These are phyloP conservation scores for Psilocybe azurescens DNA, from an alignment of 768 basidiomycete genomes.

Conservation along the genomic window DNA sequence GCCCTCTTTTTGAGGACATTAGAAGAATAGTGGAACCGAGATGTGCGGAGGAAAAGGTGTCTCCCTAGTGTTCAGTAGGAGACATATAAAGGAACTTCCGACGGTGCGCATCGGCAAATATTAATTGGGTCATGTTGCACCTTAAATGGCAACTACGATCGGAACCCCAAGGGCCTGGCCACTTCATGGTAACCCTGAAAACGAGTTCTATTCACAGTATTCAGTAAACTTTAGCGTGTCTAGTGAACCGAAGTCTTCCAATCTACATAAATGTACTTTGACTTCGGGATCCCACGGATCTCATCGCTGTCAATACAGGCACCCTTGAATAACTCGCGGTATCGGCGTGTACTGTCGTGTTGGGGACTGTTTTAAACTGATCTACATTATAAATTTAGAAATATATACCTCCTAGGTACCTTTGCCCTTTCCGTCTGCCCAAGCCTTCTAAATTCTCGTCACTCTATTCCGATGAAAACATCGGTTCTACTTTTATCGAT, in stretches of 20 bases:
- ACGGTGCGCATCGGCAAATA: slow-evolving; percentile 36
- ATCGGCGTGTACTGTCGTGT: slow-evolving; percentile 7
- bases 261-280: background rate
- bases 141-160: slow-evolving; percentile 32
- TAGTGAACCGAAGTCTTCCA: background rate
- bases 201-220: slow-evolving; percentile 1
- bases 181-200: slow-evolving; percentile 12
- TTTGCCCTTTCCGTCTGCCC: background rate
- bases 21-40: slow-evolving; percentile 34
- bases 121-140: slow-evolving; percentile 29
- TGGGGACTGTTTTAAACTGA: slow-evolving; percentile 16
- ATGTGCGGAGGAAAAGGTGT: slow-evolving; percentile 29
- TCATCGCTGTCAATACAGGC: slow-evolving; percentile 8
- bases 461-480: background rate
- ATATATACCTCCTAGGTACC: slow-evolving; percentile 12
- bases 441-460: background rate
- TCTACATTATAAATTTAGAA: slow-evolving; percentile 9
- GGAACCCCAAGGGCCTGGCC: slow-evolving; percentile 17
- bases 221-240: background rate
- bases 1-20: slow-evolving; percentile 89
- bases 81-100: slow-evolving; percentile 49
- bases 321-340: slow-evolving; percentile 12
- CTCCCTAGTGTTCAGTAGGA: slow-evolving; percentile 23
- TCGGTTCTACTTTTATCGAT: background rate
- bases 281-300: slow-evolving; percentile 2